phyloP scores from a whole-genome alignment of 208 protist genomes.

The Sergeia podlipaevii region DNA sequence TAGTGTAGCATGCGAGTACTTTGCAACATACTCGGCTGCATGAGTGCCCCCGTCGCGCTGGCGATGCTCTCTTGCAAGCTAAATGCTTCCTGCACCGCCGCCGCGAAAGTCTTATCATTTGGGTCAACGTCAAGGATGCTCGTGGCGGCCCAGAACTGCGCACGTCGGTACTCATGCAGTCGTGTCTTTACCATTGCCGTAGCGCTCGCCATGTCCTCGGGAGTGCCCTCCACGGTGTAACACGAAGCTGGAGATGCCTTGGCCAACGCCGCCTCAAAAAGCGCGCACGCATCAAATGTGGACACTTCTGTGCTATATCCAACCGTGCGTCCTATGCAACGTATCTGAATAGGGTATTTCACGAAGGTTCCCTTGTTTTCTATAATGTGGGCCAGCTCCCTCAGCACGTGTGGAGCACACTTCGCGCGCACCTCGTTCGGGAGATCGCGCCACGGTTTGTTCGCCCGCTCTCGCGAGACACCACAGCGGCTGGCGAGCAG shows the following conservation, averaged over 20 bases:
- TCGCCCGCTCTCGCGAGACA: conserved; percentile 60
- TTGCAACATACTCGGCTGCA: conserved; percentile 83
- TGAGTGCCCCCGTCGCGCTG: conserved; percentile 62
- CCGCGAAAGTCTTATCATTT: conserved; percentile 53
- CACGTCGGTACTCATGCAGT: conserved; percentile 53
- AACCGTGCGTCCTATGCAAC: conserved; percentile 50
- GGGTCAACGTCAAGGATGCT: conserved; percentile 77
- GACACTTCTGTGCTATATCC: conserved; percentile 82
- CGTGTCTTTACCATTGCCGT: conserved; percentile 6
- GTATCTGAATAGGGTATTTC: conserved; percentile 34
- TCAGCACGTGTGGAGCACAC: conserved; percentile 48
- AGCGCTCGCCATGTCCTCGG: conserved; percentile 1
- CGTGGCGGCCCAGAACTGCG: conserved; percentile 76
- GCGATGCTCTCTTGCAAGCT: conserved; percentile 59
- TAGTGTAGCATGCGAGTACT: conserved; percentile 82
- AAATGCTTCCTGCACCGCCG: conserved; percentile 54
- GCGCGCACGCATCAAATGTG: conserved; percentile 72
- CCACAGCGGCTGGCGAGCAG: conserved; percentile 81
- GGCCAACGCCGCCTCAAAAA: conserved; percentile 65
- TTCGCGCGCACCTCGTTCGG: conserved; percentile 41
- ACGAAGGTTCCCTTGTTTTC: conserved; percentile 29
- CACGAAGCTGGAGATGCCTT: conserved; percentile 29
- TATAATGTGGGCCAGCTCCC: conserved; percentile 51
- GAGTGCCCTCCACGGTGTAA: conserved; percentile 25
- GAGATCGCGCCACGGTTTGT: conserved; percentile 76